phyloP scores from a whole-genome alignment of 225 moss, liverwort and hornwort genomes.

The Straminergon stramineum region DNA sequence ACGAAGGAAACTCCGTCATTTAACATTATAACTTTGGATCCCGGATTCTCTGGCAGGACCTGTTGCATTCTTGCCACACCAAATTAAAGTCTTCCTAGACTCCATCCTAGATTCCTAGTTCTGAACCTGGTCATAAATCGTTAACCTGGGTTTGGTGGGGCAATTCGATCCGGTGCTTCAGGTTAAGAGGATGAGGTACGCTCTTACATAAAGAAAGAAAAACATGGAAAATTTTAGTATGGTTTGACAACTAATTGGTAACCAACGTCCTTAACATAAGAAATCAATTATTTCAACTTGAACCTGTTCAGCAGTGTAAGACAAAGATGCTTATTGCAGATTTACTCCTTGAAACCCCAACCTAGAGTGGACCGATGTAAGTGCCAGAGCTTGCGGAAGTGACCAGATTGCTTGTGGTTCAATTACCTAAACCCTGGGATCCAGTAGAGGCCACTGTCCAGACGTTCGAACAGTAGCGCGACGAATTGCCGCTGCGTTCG shows the following conservation, averaged over 20 bases:
- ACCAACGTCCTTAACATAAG: background rate
- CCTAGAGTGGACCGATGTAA: too few relatives aligned
- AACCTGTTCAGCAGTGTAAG: background rate
- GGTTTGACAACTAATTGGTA: background rate
- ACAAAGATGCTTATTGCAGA: background rate
- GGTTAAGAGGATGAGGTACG: background rate
- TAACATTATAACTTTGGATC: background rate
- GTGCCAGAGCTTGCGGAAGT: background rate
- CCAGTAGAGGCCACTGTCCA: conserved; percentile 20
- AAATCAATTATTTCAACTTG: too few relatives aligned
- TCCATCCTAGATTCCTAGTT: background rate
- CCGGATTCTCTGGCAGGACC: background rate
- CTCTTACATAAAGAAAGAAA: too few relatives aligned
- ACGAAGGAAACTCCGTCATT: background rate
- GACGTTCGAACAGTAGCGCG: conserved; percentile 6
- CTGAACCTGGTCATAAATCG: background rate
- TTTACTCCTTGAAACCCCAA: background rate
- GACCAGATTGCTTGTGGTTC: background rate
- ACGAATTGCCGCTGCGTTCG: conserved; percentile 11
- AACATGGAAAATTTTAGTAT: background rate
- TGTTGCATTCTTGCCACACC: background rate
- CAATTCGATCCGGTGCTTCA: background rate
- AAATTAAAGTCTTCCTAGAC: background rate
- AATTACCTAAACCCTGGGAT: conserved; percentile 28
- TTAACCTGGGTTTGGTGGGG: background rate